Evolutionary conservation across 2,329 filamentous ascomycete genomes (phyloP).

Genomic region (Pseudonectria buxi): DNA sequence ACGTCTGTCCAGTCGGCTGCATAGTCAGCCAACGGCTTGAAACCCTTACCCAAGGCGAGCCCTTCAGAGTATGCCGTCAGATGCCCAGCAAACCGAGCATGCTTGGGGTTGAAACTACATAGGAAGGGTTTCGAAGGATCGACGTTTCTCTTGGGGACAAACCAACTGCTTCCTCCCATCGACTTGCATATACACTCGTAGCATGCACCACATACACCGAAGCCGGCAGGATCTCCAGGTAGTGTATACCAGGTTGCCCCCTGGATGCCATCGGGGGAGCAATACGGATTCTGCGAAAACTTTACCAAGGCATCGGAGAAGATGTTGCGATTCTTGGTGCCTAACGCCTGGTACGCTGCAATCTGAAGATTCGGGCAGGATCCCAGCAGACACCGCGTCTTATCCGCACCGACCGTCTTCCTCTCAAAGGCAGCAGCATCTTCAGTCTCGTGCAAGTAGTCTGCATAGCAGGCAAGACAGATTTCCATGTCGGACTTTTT

Average conservation of each 20-base stretch:
- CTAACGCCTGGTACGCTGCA: slow-evolving; percentile 24
- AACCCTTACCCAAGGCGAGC: slow-evolving; percentile 19
- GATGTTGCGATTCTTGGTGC: slow-evolving; percentile 21
- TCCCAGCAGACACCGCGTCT: slow-evolving; percentile 23
- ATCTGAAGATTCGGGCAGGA: slow-evolving; percentile 22
- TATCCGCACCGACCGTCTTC: slow-evolving; percentile 14
- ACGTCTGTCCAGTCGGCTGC: slow-evolving; percentile 24
- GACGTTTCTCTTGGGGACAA: slow-evolving; percentile 17
- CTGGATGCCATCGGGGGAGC: slow-evolving; percentile 23
- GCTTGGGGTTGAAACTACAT: slow-evolving; percentile 29
- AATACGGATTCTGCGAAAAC: slow-evolving; percentile 23
- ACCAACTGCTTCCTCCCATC: slow-evolving; percentile 23
- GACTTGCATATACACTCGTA: slow-evolving; percentile 26
- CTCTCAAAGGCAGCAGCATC: slow-evolving; percentile 20
- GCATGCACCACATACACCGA: slow-evolving; percentile 32
- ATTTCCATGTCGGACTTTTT: slow-evolving; percentile 20
- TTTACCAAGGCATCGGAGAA: slow-evolving; percentile 28
- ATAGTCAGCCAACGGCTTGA: slow-evolving; percentile 20
- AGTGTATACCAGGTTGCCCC: slow-evolving; percentile 29
- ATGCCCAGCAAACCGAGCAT: slow-evolving; percentile 21
- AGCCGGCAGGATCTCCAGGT: slow-evolving; percentile 24
- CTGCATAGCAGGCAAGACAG: slow-evolving; percentile 32
- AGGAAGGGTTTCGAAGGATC: slow-evolving; percentile 13
- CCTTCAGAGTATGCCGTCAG: slow-evolving; percentile 18
- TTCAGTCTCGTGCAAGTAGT: slow-evolving; percentile 26